Evolutionary conservation across 176 grass and related monocot species (phyloP).

Genomic region (Oryza brachyantha): DNA sequence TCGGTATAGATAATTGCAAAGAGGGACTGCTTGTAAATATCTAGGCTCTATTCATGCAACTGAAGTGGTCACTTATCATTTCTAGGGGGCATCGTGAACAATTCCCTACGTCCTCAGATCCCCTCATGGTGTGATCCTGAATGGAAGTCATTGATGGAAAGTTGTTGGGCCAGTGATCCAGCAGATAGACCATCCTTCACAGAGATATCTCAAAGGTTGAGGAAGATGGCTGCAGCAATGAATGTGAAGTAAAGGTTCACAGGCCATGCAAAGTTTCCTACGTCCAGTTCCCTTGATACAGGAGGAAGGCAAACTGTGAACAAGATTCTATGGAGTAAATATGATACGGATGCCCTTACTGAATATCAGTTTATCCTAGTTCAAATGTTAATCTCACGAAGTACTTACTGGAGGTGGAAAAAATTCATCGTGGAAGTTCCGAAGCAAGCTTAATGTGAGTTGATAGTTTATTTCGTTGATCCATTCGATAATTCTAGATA

Average conservation of each 20-base stretch:
- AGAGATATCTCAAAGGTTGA: slow-evolving; percentile 87
- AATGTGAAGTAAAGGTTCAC: slow-evolving; percentile 65
- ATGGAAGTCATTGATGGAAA: slow-evolving; percentile 94
- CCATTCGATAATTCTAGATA: not conserved
- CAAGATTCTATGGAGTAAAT: slow-evolving; percentile 24
- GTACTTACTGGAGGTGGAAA: slow-evolving; percentile 13
- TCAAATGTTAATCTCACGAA: slow-evolving; percentile 22
- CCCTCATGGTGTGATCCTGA: slow-evolving; percentile 99
- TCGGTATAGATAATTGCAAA: slow-evolving; percentile 6
- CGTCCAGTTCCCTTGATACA: slow-evolving; percentile 19
- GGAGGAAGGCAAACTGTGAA: slow-evolving; percentile 26
- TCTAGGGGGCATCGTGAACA: slow-evolving; percentile 80
- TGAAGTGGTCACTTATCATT: slow-evolving; percentile 28
- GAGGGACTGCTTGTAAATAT: not conserved
- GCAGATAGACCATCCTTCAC: slow-evolving; percentile 81
- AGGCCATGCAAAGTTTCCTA: slow-evolving; percentile 5
- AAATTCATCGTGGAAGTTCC: not conserved
- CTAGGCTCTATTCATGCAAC: too few relatives aligned
- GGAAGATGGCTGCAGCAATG: slow-evolving; percentile 89
- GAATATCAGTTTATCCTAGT: slow-evolving; percentile 20
- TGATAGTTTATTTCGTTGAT: not conserved
- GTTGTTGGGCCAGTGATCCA: slow-evolving; percentile 81
- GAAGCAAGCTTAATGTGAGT: slow-evolving; percentile 36
- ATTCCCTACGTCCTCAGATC: slow-evolving; percentile 79
- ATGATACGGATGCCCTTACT: slow-evolving; percentile 17